These are phyloP conservation scores for Euclidium syriacum DNA, from an alignment of 345 rosid species.

Conservation along the genomic window DNA sequence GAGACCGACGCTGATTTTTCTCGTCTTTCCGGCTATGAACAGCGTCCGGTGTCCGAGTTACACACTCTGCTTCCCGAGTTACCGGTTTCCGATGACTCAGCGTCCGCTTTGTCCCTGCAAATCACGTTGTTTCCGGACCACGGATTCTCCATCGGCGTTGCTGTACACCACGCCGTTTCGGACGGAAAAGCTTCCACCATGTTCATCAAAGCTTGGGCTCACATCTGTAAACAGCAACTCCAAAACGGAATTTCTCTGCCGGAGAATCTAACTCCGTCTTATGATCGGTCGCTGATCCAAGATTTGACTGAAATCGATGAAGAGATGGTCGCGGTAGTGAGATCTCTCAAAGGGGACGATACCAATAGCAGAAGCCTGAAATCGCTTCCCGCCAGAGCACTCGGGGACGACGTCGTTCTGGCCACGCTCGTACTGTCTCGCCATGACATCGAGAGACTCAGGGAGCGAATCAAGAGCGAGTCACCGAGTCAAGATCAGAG, in stretches of 20 bases:
- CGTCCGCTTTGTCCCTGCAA: conserved; percentile 12
- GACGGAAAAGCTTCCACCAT: conserved; percentile 26
- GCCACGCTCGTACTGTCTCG: conserved; percentile 29
- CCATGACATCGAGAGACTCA: conserved; percentile 26
- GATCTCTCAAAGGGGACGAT: not conserved
- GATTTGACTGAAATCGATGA: conserved; percentile 15
- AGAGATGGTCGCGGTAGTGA: not conserved
- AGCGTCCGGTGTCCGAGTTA: conserved; percentile 10
- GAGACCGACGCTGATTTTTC: conserved; percentile 21
- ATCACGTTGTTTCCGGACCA: conserved; percentile 34
- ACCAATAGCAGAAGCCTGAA: conserved; percentile 17
- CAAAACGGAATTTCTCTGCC: not conserved
- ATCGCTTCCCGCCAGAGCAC: not conserved
- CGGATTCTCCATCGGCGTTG: conserved; percentile 29
- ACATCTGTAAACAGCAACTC: conserved; percentile 16
- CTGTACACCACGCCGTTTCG: conserved; percentile 24
- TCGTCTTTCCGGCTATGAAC: conserved; percentile 11
- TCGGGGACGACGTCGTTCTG: conserved; percentile 11
- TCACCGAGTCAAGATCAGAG: not conserved
- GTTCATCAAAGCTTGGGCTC: conserved; percentile 39
- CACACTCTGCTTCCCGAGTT: conserved; percentile 24
- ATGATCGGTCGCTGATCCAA: conserved; percentile 21
- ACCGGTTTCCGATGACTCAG: not conserved
- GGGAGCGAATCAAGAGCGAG: conserved; percentile 2
- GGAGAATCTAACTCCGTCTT: conserved; percentile 21